Evolutionary conservation across 176 grass and related monocot genomes (phyloP), one percentile per base, ranked within the genome.

Genomic region (Pharus latifolius): DNA sequence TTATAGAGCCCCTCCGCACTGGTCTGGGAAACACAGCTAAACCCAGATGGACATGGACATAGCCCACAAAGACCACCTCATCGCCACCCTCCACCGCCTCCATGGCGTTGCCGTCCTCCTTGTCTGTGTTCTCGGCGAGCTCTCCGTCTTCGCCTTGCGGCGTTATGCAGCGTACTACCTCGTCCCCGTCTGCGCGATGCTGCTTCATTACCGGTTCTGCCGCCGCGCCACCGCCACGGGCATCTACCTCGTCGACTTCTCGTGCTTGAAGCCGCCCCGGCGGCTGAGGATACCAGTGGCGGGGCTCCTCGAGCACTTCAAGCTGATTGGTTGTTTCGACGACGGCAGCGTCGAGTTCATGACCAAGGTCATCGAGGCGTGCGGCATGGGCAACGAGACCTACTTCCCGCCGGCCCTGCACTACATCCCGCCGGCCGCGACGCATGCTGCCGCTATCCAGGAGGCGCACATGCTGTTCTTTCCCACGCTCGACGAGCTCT

Each of bases 321-420:
- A 27, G 0, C 91, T 91, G 58, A 79, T 84, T 48, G 79, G 67
- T 22, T 83, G 80, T 83, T 96, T 91, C 81, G 87, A 96, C 69
- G 49, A 11, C 41, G 80, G 25, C 6, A 96, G 91, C 59, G 69
- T 96, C 10, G 77, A 82, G 65, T 96, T 96, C 76, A 96, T 96
- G 91, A 28, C 63, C 3, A 87, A 87, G 51, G 61, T 90, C 13
- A 53, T 91, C 72, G 72, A 62, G 31, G 57, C 77, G 31, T 79
- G 83, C 48, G 91, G 87, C 77, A 96, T 96, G 62, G 91, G 91
- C 60, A 71, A 96, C 37, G 87, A 96, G 81, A 90, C 92, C 28
- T 91, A 82, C 76, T 77, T 96, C 53, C 84, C 88, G 10, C 78
- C 70, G 0, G 54, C 88, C 12, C 78, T 91, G 59, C 84, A 85